Evolutionary conservation across 805 yeast species (phyloP), one percentile per base, ranked within the genome.

Genomic region (Metschnikowia chrysomelidarum): DNA sequence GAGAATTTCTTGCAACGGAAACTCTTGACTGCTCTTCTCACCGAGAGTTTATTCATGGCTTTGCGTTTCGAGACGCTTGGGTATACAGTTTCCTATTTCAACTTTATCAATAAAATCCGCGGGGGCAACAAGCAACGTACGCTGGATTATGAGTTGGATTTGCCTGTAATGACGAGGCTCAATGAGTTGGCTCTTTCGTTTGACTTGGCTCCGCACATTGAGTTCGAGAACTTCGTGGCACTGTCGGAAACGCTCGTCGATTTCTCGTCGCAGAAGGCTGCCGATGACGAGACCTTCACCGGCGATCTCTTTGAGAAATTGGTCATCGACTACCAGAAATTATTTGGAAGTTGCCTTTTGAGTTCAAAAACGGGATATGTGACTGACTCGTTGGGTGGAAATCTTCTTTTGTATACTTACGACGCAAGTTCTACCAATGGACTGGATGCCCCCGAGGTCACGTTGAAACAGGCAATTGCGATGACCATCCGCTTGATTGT

Each of bases 1-100:
- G 93, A 84, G 54, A 62, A 71, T 6, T 72, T 69, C 38, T 59
- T 82, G 21, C 91, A 85, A 50, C 69, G 86, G 23, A 75, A 74
- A 45, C 60, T 88, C 26, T 60, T 91, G 34, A 76, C 80, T 24
- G 72, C 80, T 30, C 73, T 84, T 30, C 45, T 82, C 14, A 73
- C 89, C 1, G 72, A 76, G 47, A 53, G 73, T 2, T 58, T 77
- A 10, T 73, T 69, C 24, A 50, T 69, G 9, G 46, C 67, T 13
- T 47, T 52, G 23, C 41, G 38, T 13, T 23, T 32, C 7, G 30
- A 21, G 13, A 21, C 30, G 22, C 28, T 44, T 31, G 64, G 64
- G 4, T 54, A 40, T 35, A 31, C 64, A 3, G 38, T 51, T 15
- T 58, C 55, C 18, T 50, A 43, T 30, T 50, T 60, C 24, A 38